Conservation (phyloP, 2,329 filamentous ascomycete species). For the Nemania sp. region DNA sequence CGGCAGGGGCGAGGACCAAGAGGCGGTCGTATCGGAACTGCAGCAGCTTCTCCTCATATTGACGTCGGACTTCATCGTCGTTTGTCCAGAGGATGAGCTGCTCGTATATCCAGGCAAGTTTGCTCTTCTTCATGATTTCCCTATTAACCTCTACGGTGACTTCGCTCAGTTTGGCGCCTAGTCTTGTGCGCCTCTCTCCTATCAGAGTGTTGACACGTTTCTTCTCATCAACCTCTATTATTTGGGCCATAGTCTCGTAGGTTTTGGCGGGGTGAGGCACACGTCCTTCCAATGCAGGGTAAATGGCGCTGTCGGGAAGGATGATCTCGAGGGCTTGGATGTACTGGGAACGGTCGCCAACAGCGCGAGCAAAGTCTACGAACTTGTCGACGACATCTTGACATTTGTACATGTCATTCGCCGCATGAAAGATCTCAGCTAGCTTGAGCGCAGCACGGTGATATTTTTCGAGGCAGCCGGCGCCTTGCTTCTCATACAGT, state of each 20-base stretch:
- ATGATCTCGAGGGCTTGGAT: slow-evolving; percentile 75
- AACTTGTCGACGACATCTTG: slow-evolving; percentile 79
- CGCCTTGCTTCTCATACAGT: slow-evolving; percentile 78
- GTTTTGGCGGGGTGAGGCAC: slow-evolving; percentile 78
- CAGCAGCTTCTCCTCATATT: slow-evolving; percentile 88
- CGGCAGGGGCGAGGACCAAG: slow-evolving; percentile 63
- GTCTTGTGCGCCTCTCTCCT: slow-evolving; percentile 80
- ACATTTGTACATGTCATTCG: slow-evolving; percentile 65
- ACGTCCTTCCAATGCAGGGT: slow-evolving; percentile 79
- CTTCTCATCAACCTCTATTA: slow-evolving; percentile 83
- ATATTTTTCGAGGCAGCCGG: slow-evolving; percentile 72
- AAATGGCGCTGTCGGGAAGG: slow-evolving; percentile 80
- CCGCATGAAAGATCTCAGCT: slow-evolving; percentile 71
- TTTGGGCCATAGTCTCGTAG: slow-evolving; percentile 80
- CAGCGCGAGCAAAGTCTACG: slow-evolving; percentile 69
- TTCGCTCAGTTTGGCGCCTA: slow-evolving; percentile 81
- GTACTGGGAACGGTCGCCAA: slow-evolving; percentile 74
- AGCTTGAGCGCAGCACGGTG: slow-evolving; percentile 72
- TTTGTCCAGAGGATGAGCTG: slow-evolving; percentile 87
- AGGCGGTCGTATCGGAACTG: slow-evolving; percentile 80
- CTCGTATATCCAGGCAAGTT: slow-evolving; percentile 78
- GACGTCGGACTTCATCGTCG: slow-evolving; percentile 81
- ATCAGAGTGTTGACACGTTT: slow-evolving; percentile 89
- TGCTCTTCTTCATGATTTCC: slow-evolving; percentile 76
- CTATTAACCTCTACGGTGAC: slow-evolving; percentile 86